Evolutionary conservation across 2,329 filamentous ascomycete species (phyloP), one percentile per base, ranked within the genome.

Genomic region (Neophaeococcomyces aloes): DNA sequence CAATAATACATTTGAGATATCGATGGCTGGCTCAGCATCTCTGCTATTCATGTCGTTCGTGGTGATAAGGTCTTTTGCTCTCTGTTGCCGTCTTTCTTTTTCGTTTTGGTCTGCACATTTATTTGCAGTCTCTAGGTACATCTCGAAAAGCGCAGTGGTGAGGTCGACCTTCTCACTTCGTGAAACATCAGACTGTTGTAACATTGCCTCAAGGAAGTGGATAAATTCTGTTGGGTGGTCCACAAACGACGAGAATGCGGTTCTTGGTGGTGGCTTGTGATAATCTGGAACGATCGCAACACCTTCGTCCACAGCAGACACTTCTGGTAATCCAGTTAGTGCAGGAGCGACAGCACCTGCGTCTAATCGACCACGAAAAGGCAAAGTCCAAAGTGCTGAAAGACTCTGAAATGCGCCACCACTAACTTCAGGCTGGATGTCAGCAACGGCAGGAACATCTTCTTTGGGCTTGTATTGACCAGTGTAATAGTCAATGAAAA

Each of bases 401-500:
- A 95, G 71, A 49, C 88, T 94, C 51, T 93, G 86, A 6, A 94
- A 81, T 2, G 87, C 85, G 42, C 73, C 87, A 3, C 80, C 80
- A 25, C 83, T 81, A 7, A 74, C 62, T 38, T 66, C 61, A 6
- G 63, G 60, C 52, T 69, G 65, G 2, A 68, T 62, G 29, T 67
- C 61, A 13, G 68, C 63, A 3, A 67, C 64, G 42, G 71, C 67
- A 3, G 73, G 65, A 11, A 73, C 68, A 31, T 85, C 79, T 43
- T 82, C 75, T 56, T 78, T 84, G 0, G 86, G 85, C 41, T 70
- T 73, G 59, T 88, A 98, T 46, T 76, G 76, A 18, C 86, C 87
- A 0, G 86, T 94, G 59, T 95, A 98, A 61, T 96, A 98, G 42
- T 91, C 83, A 49, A 94, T 86, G 58, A 98, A 96, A 0, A 98